Evolutionary conservation across 192 early-diverging fungal species (phyloP), one percentile per base, ranked within the genome.

Genomic region (Helicostylum pulchrum): DNA sequence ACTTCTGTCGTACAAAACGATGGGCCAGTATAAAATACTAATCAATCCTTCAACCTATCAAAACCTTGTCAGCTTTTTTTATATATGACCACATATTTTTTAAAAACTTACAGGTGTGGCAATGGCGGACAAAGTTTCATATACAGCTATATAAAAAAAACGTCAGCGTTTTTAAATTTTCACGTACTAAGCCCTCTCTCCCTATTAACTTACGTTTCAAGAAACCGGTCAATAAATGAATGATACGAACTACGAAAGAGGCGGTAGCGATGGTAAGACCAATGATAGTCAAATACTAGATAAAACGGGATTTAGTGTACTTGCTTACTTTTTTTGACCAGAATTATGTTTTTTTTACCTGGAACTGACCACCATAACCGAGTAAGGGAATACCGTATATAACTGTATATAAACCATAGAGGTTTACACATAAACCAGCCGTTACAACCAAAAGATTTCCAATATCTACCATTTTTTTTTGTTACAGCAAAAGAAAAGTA

Each of bases 41-140:
- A 74, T 61, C 17, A 74, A 55, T 7, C 72, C 66, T 53, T 74
- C 72, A 19, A 73, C 34, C 71, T 73, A 56, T 20, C 19, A 31
- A 10, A 4, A 14, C 19, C 19, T 43, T 20, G 17, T 43, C 8
- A 20, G 3, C 7, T 17, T 36, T 32, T 8, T 0, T 44, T 23
- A n/a, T n/a, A n/a, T n/a, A 3, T 49, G 0, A 5, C 15, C 20
- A 39, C n/a, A n/a, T n/a, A 7, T 14, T n/a, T 23, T 9, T 51
- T 10, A 3, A 10, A 23, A 11, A 65, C 69, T 54, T 65, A 57
- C 70, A 32, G 70, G 70, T 26, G 64, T 47, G 21, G 70, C 57
- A 36, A 72, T 62, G 14, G 58, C 44, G 12, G 59, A 50, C 1
- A 70, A 12, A n/a, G 61, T 14, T 34, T 51, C 53, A 14, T 70